Base-by-base conservation (phyloP, 768 basidiomycete species). In the Leccinum rimulosum region DNA sequence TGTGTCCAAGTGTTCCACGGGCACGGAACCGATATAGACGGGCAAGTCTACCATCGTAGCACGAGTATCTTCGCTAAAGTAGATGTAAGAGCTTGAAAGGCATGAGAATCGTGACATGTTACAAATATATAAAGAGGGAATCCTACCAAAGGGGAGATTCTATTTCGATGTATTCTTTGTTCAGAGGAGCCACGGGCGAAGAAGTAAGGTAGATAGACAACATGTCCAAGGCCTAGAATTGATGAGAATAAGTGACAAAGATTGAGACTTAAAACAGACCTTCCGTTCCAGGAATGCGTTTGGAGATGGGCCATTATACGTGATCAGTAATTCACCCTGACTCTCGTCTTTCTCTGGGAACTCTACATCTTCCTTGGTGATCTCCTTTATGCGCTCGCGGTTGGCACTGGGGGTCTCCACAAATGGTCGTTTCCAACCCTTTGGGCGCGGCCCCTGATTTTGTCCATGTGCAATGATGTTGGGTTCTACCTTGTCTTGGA, bases 341-440 rank as follows among this genome's bases (percentile, higher is more conserved):
- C 89, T 91, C 77, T 98, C 96, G 66, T 98, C 95, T 72, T 93
- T 87, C 76, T 98, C 97, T 11, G 97, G 96, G 68, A 99, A 99
- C 67, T 95, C 92, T 17, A 98, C 86, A 0, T 80, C 77, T 60
- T 89, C 83, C 60, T 80, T 85, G 47, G 78, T 71, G 4, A 85
- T 82, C 49, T 77, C 65, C 36, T 78, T 68, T 19, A 91, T 82
- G 7, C 80, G 79, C 38, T 75, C 76, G 25, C 86, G 77, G n/a
- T 74, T 72, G 6, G 88, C 85, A 62, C 90, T 95, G 10, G 84
- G 64, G 0, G 95, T 95, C 76, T 98, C 95, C 35, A 98, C 66
- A 69, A 98, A 98, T 6, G 97, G 97, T 19, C 96, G 85, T 63
- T 91, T 93, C 95, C 96, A 99, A 8, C 86, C 90, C 1, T 74